Conservation (phyloP, 768 basidiomycete genomes). For the Lactarius sanguifluus region DNA sequence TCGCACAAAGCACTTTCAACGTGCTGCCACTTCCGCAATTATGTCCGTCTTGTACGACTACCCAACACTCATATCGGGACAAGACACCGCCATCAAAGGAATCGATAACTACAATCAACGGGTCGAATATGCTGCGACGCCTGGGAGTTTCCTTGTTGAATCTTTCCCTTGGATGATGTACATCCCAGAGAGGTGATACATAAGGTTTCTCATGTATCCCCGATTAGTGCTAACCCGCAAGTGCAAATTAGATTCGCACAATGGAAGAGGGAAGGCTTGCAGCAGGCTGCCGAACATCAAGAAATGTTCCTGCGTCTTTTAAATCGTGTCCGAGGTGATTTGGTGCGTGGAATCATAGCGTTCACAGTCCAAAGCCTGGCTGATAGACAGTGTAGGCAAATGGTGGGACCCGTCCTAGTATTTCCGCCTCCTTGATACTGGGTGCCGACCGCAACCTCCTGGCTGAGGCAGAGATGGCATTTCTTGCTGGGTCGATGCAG, state of each 20-base stretch:
- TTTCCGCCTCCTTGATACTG: slow-evolving; percentile 14
- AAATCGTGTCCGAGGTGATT: slow-evolving; percentile 14
- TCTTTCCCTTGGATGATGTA: slow-evolving; percentile 21
- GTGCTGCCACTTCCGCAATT: slow-evolving; percentile 27
- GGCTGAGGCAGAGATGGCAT: slow-evolving; percentile 8
- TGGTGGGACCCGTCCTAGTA: slow-evolving; percentile 10
- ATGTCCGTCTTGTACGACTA: slow-evolving; percentile 32
- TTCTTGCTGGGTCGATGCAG: slow-evolving; percentile 11
- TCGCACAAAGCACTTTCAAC: slow-evolving; percentile 36
- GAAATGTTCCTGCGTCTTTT: slow-evolving; percentile 10
- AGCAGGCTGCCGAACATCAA: not conserved
- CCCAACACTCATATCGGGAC: slow-evolving; percentile 9
- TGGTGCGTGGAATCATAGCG: not conserved
- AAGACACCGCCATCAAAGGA: not conserved
- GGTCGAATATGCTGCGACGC: not conserved
- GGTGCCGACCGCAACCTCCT: slow-evolving; percentile 1
- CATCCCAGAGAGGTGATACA: slow-evolving; percentile 16
- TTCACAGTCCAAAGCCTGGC: not conserved
- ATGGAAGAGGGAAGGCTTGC: slow-evolving; percentile 18
- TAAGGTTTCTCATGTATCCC: not conserved
- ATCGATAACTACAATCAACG: not conserved
- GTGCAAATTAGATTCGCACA: slow-evolving; percentile 5
- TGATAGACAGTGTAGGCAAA: not conserved
- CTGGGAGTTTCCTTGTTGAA: slow-evolving; percentile 8
- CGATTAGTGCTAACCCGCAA: not conserved